Percentiles rank a stretch among this genome's conserved stretches.
Conservation (phyloP, 768 basidiomycete genomes). For the Phaeotremella skinneri region DNA sequence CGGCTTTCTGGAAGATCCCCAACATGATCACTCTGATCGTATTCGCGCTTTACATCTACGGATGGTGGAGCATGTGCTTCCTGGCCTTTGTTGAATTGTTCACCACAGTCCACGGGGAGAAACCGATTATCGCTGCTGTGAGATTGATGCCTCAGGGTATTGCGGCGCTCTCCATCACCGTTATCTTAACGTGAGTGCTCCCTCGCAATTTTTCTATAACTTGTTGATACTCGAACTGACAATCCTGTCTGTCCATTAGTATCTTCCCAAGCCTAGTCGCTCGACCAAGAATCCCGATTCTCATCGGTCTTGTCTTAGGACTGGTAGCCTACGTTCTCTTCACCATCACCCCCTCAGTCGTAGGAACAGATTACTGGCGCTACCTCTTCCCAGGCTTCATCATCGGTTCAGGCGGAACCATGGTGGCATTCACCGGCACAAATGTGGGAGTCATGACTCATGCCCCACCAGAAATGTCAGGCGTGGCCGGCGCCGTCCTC, state of each 20-base stretch:
- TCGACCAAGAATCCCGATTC: constrained; percentile 23
- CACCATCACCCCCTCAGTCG: constrained; percentile 7
- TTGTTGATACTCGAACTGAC: neutral
- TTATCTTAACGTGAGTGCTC: constrained; percentile 23
- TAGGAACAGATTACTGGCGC: constrained; percentile 31
- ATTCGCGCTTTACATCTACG: constrained; percentile 42
- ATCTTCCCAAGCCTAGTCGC: neutral
- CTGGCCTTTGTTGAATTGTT: constrained; percentile 35
- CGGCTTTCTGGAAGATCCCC: constrained; percentile 44
- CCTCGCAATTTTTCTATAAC: neutral
- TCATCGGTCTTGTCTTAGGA: constrained; percentile 61
- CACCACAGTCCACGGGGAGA: constrained; percentile 21
- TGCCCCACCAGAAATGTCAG: constrained; percentile 39
- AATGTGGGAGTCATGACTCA: constrained; percentile 45
- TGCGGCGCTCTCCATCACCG: constrained; percentile 23
- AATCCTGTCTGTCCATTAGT: neutral
- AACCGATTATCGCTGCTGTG: constrained; percentile 43
- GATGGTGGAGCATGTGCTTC: constrained; percentile 38
- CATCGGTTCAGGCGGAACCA: constrained; percentile 29
- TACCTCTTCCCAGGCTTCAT: constrained; percentile 35
- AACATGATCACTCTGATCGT: constrained; percentile 46
- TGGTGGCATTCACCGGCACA: constrained; percentile 31
- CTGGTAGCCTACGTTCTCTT: constrained; percentile 59
- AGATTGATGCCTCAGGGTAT: constrained; percentile 41
- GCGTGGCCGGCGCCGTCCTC: constrained; percentile 45